These are phyloP conservation scores for Melaleuca alternifolia DNA, from an alignment of 345 rosid species.

Conservation along the genomic window DNA sequence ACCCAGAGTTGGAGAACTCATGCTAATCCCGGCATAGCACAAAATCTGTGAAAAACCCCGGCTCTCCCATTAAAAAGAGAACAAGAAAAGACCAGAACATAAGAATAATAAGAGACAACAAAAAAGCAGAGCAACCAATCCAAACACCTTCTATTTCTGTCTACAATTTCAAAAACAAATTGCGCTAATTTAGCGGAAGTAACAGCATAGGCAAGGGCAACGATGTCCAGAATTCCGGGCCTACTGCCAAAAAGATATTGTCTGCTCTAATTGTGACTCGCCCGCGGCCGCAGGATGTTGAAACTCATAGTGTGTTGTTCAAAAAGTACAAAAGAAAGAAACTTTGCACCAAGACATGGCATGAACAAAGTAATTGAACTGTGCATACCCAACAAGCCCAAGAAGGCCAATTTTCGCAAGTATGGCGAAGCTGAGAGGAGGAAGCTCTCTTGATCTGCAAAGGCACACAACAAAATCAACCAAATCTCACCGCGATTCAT, in stretches of 20 bases:
- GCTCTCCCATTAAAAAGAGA: not conserved
- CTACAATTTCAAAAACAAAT: not conserved
- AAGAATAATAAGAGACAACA: not conserved
- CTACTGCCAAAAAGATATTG: not conserved
- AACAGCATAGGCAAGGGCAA: not conserved
- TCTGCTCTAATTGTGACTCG: not conserved
- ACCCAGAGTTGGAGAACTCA: conserved; percentile 4
- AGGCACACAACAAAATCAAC: not conserved
- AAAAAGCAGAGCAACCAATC: not conserved
- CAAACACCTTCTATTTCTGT: not conserved
- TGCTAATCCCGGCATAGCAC: not conserved
- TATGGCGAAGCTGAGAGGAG: not conserved
- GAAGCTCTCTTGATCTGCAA: not conserved
- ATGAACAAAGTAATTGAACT: not conserved
- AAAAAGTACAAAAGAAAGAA: not conserved
- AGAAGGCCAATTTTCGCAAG: not conserved
- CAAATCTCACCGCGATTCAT: not conserved
- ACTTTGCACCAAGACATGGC: not conserved
- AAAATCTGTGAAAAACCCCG: not conserved
- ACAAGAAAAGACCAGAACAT: not conserved
- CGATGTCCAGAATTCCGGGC: not conserved
- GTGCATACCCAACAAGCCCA: not conserved
- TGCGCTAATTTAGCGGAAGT: not conserved
- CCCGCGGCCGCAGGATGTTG: not conserved
- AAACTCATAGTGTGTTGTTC: not conserved